Evolutionary conservation across 164 flowering plant species (phyloP), one percentile per base, ranked within the genome.

Genomic region (Vitis amurensis): DNA sequence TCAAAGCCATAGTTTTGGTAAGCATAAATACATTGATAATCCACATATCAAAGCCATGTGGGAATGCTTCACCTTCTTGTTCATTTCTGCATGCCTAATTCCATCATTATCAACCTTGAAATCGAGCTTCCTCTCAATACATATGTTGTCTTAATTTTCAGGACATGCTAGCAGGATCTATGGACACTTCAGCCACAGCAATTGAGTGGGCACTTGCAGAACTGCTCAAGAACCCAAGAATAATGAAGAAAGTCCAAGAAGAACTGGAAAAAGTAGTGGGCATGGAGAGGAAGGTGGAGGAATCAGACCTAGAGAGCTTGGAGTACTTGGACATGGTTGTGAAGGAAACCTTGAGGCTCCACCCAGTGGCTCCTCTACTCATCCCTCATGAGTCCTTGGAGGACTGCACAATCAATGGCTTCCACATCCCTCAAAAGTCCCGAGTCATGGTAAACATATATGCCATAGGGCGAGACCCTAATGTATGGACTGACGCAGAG

Each of bases 381-480:
- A 2, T 61, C 23, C 76, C 70, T 1, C 67, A 53, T 7, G 62
- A 31, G 30, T 19, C 66, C 27, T 17, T 44, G 49, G 70, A 67
- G 11, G 71, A 67, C 10, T 23, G 50, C 55, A 67, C 56, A 0
- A n/a, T 73, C 1, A 16, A 65, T 15, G 71, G 76, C 3, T 67
- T 12, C 14, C 14, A 23, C 16, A 64, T 73, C 11, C 71, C 71
- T 3, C 14, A 55, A 12, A 53, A 55, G 2, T 37, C 76, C 1
- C 16, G 66, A 17, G 31, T 73, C 6, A 3, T 69, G 3, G 14
- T 74, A 17, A 74, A 74, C 55, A 15, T 9, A 17, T 74, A 68
- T 68, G 77, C 77, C 1, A 74, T 74, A 1, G 77, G 77, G 50
- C 47, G 73, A 44, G 77, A 74, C 48, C 73, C 64, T 3, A 51